Base-by-base conservation (phyloP, 2,329 filamentous ascomycete genomes). In the Calycina herbarum region DNA sequence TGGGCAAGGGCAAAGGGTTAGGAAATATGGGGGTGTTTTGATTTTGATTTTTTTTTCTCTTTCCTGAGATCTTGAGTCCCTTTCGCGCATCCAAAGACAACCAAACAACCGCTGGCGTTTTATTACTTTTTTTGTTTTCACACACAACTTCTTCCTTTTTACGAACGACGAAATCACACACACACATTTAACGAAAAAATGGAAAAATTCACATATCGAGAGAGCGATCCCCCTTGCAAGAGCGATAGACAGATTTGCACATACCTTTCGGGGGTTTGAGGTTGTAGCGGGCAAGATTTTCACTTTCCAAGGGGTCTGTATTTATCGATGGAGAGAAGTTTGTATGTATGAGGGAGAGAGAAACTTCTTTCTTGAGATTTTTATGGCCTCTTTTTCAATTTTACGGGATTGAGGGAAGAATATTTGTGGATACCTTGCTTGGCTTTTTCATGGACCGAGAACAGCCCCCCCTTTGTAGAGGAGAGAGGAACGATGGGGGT, bases 161-260 rank as follows among this genome's bases (percentile, higher is more conserved):
- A 66, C 64, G 68, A 66, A 69, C 67, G 63, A 67, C 54, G 65
- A 57, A 65, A 38, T 15, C 35, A 15, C 35, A 35, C 6, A 35
- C 42, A 40, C 35, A 45, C 48, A 59, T 63, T 35, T 67, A 42
- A 69, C 66, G 69, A 69, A 29, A 56, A 69, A 57, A 69, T 65
- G 67, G 70, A 58, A 62, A 68, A 40, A 8, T n/a, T 54, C 42
- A 15, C 29, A 57, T 8, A 11, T 40, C 45, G 57, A 65, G 40
- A 64, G 40, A 63, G 56, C 54, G 57, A 48, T 27, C 5, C 35
- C 20, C 31, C 48, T 60, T 35, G 33, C 33, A 10, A 38, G 35
- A 38, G 58, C 40, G 57, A 61, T 64, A 64, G 63, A 64, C 61
- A 64, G 63, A 64, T 64, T 64, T 64, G 63, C 63, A 64, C 62